Evolutionary conservation across 495 filamentous ascomycete species (phyloP), one percentile per base, ranked within the genome.

Genomic region (Chaetomium fimeti): DNA sequence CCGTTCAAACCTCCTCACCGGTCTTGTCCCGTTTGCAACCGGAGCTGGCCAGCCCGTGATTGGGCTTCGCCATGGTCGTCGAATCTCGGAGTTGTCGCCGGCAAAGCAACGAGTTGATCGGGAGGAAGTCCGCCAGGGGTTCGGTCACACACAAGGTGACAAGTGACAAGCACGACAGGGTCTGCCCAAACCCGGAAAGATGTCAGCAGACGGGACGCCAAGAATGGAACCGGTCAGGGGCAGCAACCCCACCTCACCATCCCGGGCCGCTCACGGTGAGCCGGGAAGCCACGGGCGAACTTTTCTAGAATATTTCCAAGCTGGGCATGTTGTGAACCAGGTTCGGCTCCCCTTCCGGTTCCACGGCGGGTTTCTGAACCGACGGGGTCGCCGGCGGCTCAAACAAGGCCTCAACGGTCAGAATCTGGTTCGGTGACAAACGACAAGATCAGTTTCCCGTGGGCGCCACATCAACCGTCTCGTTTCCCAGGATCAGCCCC

Each of bases 261-360:
- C 63, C 55, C 42, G 57, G 52, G 51, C 59, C 48, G 59, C 29
- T 22, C 48, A 54, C 13, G 7, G 22, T 27, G 20, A 27, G 20
- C 32, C 48, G 52, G 36, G 36, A 24, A 60, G 16, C 25, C 12
- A 36, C 45, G 12, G 22, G 29, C 27, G 60, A 66, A 53, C n/a
- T 60, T 53, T 67, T 67, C 65, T 60, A 29, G 65, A 67, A 67
- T n/a, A 6, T 29, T 67, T 67, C 60, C 65, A 43, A 38, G 27
- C 20, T 60, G 20, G 65, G 60, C 24, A 53, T 3, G 8, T 27
- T 18, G 52, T 59, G 54, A 42, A 61, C 32, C 29, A 27, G 18
- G 45, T 51, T 49, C 28, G 43, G 45, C 15, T 22, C 25, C 28
- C 25, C 28, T 16, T 16, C 43, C 57, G 22, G 15, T 13, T 32